Percentiles rank a stretch among this genome's conserved stretches.
These are phyloP conservation scores for Fusarium sp. DNA, from an alignment of 2,329 filamentous ascomycete species.

Conservation along the genomic window DNA sequence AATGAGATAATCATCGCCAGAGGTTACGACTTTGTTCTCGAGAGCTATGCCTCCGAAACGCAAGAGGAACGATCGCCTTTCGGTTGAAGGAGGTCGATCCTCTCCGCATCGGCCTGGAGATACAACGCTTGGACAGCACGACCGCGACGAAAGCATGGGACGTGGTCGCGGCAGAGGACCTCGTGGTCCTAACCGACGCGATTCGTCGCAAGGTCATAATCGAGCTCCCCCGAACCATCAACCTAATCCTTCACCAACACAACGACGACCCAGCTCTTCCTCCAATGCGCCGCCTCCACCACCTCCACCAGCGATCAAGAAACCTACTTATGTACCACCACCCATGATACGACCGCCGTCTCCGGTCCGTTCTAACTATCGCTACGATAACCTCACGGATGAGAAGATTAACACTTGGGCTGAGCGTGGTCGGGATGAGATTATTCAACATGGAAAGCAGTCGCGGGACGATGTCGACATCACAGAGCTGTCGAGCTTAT, in stretches of 20 bases:
- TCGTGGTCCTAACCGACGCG: conserved; percentile 66
- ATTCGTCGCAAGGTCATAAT: conserved; percentile 61
- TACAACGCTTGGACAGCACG: conserved; percentile 69
- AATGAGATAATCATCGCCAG: conserved; percentile 54
- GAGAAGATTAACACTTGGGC: conserved; percentile 78
- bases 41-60: conserved; percentile 71
- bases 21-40: conserved; percentile 33
- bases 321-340: conserved; percentile 40
- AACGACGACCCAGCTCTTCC: conserved; percentile 43
- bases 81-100: conserved; percentile 67
- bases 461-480: conserved; percentile 78
- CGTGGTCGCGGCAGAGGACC: conserved; percentile 64
- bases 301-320: conserved; percentile 42
- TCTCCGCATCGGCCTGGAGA: conserved; percentile 75
- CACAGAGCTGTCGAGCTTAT: conserved; percentile 78
- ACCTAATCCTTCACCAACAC: conserved; percentile 43
- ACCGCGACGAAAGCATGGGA: conserved; percentile 66
- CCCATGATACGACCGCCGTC: conserved; percentile 49
- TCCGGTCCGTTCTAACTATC: conserved; percentile 67
- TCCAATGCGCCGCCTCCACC: conserved; percentile 45
- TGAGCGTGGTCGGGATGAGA: conserved; percentile 73
- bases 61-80: conserved; percentile 69
- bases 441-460: conserved; percentile 75
- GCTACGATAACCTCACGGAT: conserved; percentile 83
- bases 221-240: conserved; percentile 49